Percentiles rank a stretch among this genome's conserved stretches.
Conservation (phyloP, 169 alveolate genomes). For the Plasmodium cynomolgi region DNA sequence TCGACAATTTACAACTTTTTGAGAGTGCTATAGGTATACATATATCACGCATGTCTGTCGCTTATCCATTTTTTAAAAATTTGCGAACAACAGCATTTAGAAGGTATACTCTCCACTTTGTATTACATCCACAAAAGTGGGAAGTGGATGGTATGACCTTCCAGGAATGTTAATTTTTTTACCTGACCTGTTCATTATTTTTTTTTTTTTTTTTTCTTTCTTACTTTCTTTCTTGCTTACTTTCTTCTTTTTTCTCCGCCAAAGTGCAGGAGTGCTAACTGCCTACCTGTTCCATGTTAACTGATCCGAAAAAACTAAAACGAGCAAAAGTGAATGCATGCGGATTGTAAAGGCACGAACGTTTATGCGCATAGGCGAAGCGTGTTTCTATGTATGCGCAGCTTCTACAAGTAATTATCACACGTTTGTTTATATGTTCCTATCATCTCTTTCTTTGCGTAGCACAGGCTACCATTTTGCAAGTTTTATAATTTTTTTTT, state of each 20-base stretch:
- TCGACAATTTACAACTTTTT: not conserved
- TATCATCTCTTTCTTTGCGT: not conserved
- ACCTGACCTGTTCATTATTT: conserved; percentile 9
- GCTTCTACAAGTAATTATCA: not conserved
- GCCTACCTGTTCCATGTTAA: not conserved
- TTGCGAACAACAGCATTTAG: not conserved
- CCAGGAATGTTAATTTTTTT: not conserved
- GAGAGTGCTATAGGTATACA: not conserved
- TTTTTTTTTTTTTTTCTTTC: not conserved
- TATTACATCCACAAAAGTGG: not conserved
- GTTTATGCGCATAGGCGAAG: not conserved
- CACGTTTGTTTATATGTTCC: not conserved
- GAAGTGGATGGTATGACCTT: not conserved
- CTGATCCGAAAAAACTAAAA: not conserved
- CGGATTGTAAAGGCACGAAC: not conserved
- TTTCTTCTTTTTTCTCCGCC: not conserved
- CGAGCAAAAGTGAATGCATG: not conserved
- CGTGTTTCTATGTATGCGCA: not conserved
- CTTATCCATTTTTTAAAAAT: not conserved
- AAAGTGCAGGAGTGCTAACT: not conserved
- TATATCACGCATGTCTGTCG: not conserved
- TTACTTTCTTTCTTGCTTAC: not conserved
- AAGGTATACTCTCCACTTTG: not conserved
- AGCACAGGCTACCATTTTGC: not conserved
- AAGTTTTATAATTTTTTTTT: not conserved